phyloP scores from a whole-genome alignment of 2,329 filamentous ascomycete genomes.

The Talaromyces sp. region DNA sequence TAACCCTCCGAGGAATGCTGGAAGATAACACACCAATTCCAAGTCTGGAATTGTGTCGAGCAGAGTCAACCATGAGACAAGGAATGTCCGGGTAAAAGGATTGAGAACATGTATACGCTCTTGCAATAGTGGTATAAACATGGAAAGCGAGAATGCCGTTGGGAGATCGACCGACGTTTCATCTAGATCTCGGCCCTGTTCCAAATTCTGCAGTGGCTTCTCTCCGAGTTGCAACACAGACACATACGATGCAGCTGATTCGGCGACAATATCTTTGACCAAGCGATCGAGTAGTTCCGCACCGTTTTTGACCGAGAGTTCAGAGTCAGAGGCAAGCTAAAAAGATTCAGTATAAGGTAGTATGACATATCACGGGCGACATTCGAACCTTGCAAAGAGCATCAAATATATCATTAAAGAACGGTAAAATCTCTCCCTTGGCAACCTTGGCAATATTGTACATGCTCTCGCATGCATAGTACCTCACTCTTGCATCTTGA shows the following conservation, averaged over 20 bases:
- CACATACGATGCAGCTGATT: conserved; percentile 90
- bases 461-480: conserved; percentile 99
- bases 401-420: conserved; percentile 98
- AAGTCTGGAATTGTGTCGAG: conserved; percentile 95
- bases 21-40: conserved; percentile 86
- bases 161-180: conserved; percentile 51
- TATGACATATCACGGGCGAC: neutral
- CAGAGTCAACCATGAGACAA: conserved; percentile 92
- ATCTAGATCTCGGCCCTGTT: conserved; percentile 41
- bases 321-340: conserved; percentile 92
- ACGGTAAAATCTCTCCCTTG: conserved; percentile 92
- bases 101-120: conserved; percentile 93
- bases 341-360: conserved; percentile 16
- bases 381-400: conserved; percentile 79
- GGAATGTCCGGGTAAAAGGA: conserved; percentile 87
- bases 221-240: conserved; percentile 64
- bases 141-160: conserved; percentile 84
- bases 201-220: conserved; percentile 34
- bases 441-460: conserved; percentile 99
- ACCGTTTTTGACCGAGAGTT: conserved; percentile 95
- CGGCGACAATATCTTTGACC: conserved; percentile 92
- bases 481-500: conserved; percentile 92
- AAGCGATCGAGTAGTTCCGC: conserved; percentile 91
- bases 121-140: conserved; percentile 88
- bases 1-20: conserved; percentile 82